Evolutionary conservation across 2,329 filamentous ascomycete species (phyloP).

Genomic region (Trichoderma citrinoviride): DNA sequence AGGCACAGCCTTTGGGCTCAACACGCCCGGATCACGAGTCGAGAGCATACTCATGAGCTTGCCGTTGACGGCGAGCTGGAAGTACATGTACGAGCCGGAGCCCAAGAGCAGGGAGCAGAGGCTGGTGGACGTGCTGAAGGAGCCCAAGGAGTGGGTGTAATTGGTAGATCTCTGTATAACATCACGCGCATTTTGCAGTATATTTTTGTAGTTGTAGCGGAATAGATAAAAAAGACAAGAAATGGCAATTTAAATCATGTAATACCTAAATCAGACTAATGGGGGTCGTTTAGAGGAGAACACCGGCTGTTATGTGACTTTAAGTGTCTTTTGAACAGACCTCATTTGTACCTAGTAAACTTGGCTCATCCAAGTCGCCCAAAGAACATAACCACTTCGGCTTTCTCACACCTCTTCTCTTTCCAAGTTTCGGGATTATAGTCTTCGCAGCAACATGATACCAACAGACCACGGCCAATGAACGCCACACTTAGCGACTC

Average conservation of each 20-base stretch:
- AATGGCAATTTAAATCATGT: background rate
- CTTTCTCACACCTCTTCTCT: background rate
- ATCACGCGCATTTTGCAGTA: background rate
- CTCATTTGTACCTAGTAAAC: background rate
- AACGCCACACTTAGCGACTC: background rate
- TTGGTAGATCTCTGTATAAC: background rate
- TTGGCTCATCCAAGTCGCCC: background rate
- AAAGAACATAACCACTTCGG: background rate
- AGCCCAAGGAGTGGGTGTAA: slow-evolving; percentile 66
- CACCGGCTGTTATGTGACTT: background rate
- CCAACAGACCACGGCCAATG: background rate
- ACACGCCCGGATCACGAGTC: slow-evolving; percentile 84
- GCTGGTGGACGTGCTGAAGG: slow-evolving; percentile 67
- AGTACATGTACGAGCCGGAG: slow-evolving; percentile 88
- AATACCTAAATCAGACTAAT: background rate
- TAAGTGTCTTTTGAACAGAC: background rate
- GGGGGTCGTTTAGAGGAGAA: background rate
- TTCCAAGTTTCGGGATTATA: background rate
- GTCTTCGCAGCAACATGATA: background rate
- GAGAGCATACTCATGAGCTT: slow-evolving; percentile 98
- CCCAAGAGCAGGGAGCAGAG: slow-evolving; percentile 74
- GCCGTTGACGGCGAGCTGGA: slow-evolving; percentile 88
- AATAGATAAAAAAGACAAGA: slow-evolving; percentile 5
- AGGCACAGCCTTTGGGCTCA: slow-evolving; percentile 89
- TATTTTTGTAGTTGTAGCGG: slow-evolving; percentile 7